Percentiles rank a stretch among this genome's conserved stretches.
These are phyloP conservation scores for Beauveria medogensis DNA, from an alignment of 2,329 filamentous ascomycete genomes.

Conservation along the genomic window DNA sequence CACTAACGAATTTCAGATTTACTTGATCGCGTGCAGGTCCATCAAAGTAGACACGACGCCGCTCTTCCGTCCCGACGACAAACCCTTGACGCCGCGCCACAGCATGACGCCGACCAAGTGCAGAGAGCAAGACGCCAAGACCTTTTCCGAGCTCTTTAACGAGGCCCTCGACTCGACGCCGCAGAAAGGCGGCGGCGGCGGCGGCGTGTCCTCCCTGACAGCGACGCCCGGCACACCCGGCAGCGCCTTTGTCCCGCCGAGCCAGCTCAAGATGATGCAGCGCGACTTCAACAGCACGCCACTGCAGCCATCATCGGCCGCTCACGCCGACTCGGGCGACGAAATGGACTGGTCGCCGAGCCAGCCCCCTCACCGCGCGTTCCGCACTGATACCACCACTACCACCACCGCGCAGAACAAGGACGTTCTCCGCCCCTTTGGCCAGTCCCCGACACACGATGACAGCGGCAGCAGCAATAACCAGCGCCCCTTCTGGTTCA, in stretches of 20 bases:
- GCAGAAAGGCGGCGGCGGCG: background rate
- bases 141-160: conserved; percentile 33
- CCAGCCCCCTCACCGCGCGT: conserved; percentile 46
- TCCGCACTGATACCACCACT: conserved; percentile 26
- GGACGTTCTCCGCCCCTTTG: conserved; percentile 35
- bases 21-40: conserved; percentile 32
- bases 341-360: conserved; percentile 71
- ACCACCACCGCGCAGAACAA: conserved; percentile 19
- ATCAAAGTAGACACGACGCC: conserved; percentile 51
- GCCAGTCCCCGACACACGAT: conserved; percentile 35
- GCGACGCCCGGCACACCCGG: conserved; percentile 4
- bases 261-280: conserved; percentile 12
- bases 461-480: conserved; percentile 29
- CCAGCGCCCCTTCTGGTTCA: conserved; percentile 55
- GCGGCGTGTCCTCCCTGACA: background rate
- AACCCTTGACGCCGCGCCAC: conserved; percentile 19
- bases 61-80: conserved; percentile 33
- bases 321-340: conserved; percentile 36
- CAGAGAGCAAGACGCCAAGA: conserved; percentile 28
- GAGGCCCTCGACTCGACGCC: conserved; percentile 24
- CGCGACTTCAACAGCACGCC: background rate
- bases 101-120: conserved; percentile 18
- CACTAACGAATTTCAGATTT: conserved; percentile 29
- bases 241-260: conserved; percentile 5
- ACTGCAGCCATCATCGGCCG: conserved; percentile 14